phyloP scores from a whole-genome alignment of 1,284 basidiomycete genomes.

The Malassezia globosa region DNA sequence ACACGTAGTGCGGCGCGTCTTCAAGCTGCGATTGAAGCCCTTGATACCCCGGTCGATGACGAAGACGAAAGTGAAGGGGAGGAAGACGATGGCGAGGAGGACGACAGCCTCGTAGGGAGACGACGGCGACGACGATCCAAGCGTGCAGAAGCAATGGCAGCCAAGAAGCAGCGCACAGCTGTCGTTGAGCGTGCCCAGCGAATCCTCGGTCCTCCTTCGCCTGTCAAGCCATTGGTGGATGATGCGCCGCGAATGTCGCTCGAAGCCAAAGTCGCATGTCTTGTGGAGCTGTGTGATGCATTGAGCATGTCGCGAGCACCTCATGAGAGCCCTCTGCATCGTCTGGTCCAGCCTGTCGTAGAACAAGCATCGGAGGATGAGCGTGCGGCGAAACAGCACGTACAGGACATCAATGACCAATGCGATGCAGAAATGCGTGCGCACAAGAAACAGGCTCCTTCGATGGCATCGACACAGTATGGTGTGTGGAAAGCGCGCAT shows the following conservation, averaged over 20 bases:
- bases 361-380: not conserved
- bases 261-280: slow-evolving; percentile 11
- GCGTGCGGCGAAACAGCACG: not conserved
- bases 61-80: not conserved
- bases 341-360: slow-evolving; percentile 7
- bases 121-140: slow-evolving; percentile 15
- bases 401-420: not conserved
- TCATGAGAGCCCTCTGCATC: slow-evolving; percentile 1
- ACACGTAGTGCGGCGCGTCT: slow-evolving; percentile 15
- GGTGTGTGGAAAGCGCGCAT: slow-evolving; percentile 9
- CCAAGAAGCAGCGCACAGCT: not conserved
- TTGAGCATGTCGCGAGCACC: slow-evolving; percentile 4
- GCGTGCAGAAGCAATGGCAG: slow-evolving; percentile 8
- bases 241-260: slow-evolving; percentile 4
- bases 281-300: slow-evolving; percentile 9
- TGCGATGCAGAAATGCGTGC: slow-evolving; percentile 9
- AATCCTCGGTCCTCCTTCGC: not conserved
- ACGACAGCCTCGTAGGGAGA: not conserved
- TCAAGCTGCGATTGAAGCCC: slow-evolving; percentile 6
- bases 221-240: not conserved
- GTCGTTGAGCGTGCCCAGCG: slow-evolving; percentile 2
- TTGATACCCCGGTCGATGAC: not conserved
- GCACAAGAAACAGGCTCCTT: slow-evolving; percentile 6
- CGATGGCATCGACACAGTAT: slow-evolving; percentile 7
- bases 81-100: not conserved